Evolutionary conservation across 2,329 filamentous ascomycete genomes (phyloP).

Genomic region (Bipolaris sorokiniana): DNA sequence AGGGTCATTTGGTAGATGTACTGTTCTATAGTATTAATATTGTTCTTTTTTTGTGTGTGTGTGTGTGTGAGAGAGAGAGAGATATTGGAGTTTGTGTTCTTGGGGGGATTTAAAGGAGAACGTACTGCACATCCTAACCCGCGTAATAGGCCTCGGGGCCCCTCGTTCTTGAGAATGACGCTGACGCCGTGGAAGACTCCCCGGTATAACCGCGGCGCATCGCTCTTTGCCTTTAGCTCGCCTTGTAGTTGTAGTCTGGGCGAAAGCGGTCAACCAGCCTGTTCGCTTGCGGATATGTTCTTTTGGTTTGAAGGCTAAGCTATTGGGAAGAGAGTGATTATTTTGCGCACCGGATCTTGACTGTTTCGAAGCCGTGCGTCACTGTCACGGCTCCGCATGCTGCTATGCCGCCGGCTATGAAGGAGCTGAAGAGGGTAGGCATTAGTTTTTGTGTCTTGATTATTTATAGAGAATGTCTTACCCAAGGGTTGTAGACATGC

Average conservation of each 20-base stretch:
- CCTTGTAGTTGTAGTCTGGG: constrained; percentile 90
- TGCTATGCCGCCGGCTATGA: constrained; percentile 94
- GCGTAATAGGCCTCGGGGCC: constrained; percentile 81
- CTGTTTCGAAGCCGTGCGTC: constrained; percentile 97
- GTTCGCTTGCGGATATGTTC: not conserved
- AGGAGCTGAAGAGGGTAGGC: constrained; percentile 64
- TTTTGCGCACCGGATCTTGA: constrained; percentile 84
- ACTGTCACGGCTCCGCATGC: constrained; percentile 97
- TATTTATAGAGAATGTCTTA: constrained; percentile 24
- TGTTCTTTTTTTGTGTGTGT: too few relatives aligned
- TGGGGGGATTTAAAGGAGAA: not conserved
- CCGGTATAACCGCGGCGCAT: constrained; percentile 85
- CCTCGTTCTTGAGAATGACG: constrained; percentile 91
- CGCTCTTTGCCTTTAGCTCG: constrained; percentile 85
- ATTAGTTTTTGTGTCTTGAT: not conserved
- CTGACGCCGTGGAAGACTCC: constrained; percentile 90
- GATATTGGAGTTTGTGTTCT: too few relatives aligned
- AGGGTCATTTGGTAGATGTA: constrained; percentile 96
- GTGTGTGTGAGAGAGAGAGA: too few relatives aligned
- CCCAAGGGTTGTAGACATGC: constrained; percentile 59
- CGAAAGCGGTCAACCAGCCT: constrained; percentile 25
- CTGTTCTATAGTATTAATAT: too few relatives aligned
- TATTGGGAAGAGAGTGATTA: not conserved
- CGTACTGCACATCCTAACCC: constrained; percentile 81
- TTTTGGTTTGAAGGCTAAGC: not conserved